Base-by-base conservation (phyloP, 1,139 yeast genomes). In the Pichia kudriavzevii region DNA sequence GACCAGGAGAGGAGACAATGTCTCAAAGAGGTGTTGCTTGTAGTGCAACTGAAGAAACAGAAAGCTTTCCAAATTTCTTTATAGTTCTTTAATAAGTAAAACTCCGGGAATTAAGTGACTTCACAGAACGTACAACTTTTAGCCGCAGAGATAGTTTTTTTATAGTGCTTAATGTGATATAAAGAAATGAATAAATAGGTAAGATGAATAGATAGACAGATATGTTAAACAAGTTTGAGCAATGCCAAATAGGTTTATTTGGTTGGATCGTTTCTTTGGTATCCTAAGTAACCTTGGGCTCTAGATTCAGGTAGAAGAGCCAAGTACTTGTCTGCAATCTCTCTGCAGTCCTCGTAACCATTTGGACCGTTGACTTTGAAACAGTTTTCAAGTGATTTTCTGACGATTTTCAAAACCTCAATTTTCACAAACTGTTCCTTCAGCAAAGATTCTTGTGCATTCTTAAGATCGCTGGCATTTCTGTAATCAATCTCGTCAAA, bases 211-310 rank as follows among this genome's bases (percentile, higher is more conserved):
- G n/a, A n/a, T n/a, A n/a, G n/a, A n/a, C n/a, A n/a, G n/a, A n/a
- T n/a, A n/a, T n/a, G n/a, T n/a, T n/a, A n/a, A n/a, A n/a, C n/a
- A n/a, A n/a, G 23, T 10, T 21, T 21, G 23, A 21, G 19, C 10
- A n/a, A 22, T 14, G n/a, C n/a, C n/a, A n/a, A 9, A 12, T 22
- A 16, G 10, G 12, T 15, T 59, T 65, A 80, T 65, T 80, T 79
- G 34, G 82, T 67, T 35, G 88, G 88, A 58, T 82, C 94, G 62
- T 80, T 81, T 71, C 82, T 79, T 62, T 82, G 93, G 66, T 82
- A 82, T 15, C 85, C 88, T 58, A 79, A 64, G 61, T 69, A 81
- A 30, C 94, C 94, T 50, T 74, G 69, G 43, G 79, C 68, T 47
- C 77, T 73, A 50, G 79, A 71, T 34, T 67, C 61, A 44, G 84